phyloP scores from a whole-genome alignment of 2,329 filamentous ascomycete species.

The Nigrospora sphaerica region DNA sequence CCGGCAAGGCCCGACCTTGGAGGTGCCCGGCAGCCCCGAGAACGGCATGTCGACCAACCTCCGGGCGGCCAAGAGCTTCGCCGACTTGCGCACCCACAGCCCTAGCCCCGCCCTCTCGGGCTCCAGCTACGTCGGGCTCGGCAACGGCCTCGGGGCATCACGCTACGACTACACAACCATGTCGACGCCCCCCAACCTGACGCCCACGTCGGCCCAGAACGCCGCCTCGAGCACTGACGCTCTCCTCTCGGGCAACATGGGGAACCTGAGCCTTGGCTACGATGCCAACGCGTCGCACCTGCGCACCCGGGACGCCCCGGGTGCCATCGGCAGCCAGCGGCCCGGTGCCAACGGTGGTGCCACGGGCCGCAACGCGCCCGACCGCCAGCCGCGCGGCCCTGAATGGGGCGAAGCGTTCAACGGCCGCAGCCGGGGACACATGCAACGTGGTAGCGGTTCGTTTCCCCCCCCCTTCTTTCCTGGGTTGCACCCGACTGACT shows the following conservation, averaged over 20 bases:
- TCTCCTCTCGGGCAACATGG: conserved; percentile 24
- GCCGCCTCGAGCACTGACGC: conserved; percentile 22
- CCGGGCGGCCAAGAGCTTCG: conserved; percentile 91
- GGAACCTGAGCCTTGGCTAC: conserved; percentile 43
- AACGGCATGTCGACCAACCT: conserved; percentile 67
- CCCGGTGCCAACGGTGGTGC: conserved; percentile 41
- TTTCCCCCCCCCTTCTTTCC: conserved; percentile 5
- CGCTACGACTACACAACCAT: conserved; percentile 24
- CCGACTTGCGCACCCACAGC: conserved; percentile 89
- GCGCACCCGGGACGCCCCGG: conserved; percentile 42
- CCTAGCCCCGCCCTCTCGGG: conserved; percentile 88
- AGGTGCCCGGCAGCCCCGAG: conserved; percentile 75
- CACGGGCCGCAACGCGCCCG: conserved; percentile 39
- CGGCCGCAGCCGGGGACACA: conserved; percentile 50
- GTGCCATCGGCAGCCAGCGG: conserved; percentile 60
- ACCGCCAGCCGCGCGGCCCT: conserved; percentile 57
- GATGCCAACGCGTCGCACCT: conserved; percentile 32
- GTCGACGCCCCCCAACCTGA: conserved; percentile 24
- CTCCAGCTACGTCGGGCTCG: conserved; percentile 62
- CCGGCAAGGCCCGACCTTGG: conserved; percentile 77
- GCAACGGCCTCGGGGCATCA: conserved; percentile 34
- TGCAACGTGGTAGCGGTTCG: conserved; percentile 55
- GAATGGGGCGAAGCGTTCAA: conserved; percentile 54
- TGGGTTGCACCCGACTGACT: not conserved
- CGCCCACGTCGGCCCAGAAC: conserved; percentile 24